Conservation (phyloP, 73 alveolate genomes). For the Paramecium sonneborni region DNA sequence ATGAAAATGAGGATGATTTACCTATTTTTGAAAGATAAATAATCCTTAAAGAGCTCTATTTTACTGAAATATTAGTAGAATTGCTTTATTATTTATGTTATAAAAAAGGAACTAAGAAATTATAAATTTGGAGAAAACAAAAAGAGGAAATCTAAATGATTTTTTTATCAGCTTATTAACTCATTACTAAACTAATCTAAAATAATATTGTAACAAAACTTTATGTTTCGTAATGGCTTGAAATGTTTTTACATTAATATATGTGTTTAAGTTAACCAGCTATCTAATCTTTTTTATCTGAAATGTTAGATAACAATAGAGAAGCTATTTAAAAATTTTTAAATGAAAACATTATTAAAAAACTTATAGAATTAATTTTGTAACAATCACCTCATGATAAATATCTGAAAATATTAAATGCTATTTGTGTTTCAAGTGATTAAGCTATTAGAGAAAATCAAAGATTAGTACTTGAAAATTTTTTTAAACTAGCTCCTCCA, state of each 20-base stretch:
- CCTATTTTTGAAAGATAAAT: conserved; percentile 1
- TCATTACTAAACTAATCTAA: not conserved
- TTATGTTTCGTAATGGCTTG: conserved; percentile 19
- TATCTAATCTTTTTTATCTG: not conserved
- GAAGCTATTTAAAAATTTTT: not conserved
- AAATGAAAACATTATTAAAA: not conserved
- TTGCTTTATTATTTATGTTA: not conserved
- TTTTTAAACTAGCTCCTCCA: not conserved
- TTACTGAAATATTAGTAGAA: not conserved
- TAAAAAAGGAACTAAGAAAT: not conserved
- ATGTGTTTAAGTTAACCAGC: not conserved
- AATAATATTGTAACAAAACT: not conserved
- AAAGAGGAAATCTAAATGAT: not conserved
- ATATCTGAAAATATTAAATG: not conserved
- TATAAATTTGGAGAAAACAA: not conserved
- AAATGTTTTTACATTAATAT: not conserved
- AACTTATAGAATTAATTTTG: not conserved
- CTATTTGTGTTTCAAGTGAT: not conserved
- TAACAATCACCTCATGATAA: conserved; percentile 10
- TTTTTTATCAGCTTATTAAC: not conserved
- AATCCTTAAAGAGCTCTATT: not conserved
- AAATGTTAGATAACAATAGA: conserved; percentile 24
- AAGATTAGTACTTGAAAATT: not conserved
- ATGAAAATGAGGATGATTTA: not conserved
- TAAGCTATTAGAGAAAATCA: not conserved